Evolutionary conservation across 495 filamentous ascomycete species (phyloP), one percentile per base, ranked within the genome.

Genomic region (Aspergillus leporis): DNA sequence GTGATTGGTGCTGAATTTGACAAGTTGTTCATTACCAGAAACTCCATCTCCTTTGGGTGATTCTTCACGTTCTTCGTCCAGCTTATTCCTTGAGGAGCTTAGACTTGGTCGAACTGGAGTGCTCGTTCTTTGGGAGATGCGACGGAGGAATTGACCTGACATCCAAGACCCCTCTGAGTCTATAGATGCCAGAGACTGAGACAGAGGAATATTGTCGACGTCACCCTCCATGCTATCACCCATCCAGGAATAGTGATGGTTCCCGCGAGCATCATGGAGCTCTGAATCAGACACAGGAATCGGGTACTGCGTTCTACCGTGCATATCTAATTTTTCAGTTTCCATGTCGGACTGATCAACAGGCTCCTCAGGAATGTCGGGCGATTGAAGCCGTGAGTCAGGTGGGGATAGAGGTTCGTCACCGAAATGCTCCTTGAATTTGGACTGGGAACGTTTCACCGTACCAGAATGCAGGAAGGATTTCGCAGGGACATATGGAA

Each of bases 101-200:
- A 73, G 62, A 51, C 80, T 87, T 14, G 76, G 70, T 45, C 78
- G 77, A 38, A 75, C 64, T 18, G 78, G 73, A 40, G 77, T 74
- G 57, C 70, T 63, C 46, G 73, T 68, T 22, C 50, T 63, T 36
- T 83, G 77, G 4, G 84, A 81, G 61, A 77, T 71, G 48, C 81
- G 71, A 46, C 81, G 78, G 59, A 83, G 72, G 55, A 82, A 82
- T 55, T 81, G 79, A 12, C 92, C 91, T 3, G 90, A 91, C 61
- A 97, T 87, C 92, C 92, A 97, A 0, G 92, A 96, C 2, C 84
- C 92, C 74, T 97, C 92, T 0, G 90, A 93, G 65, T 95, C 92
- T 58, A 97, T 86, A 0, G 90, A 93, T 8, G 90, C 91, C 6
- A 94, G 77, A 14, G 91, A 94, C 70, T 86, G 84, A 19, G 87